Evolutionary conservation across 768 basidiomycete species (phyloP).

Genomic region (Amanita exitialis): DNA sequence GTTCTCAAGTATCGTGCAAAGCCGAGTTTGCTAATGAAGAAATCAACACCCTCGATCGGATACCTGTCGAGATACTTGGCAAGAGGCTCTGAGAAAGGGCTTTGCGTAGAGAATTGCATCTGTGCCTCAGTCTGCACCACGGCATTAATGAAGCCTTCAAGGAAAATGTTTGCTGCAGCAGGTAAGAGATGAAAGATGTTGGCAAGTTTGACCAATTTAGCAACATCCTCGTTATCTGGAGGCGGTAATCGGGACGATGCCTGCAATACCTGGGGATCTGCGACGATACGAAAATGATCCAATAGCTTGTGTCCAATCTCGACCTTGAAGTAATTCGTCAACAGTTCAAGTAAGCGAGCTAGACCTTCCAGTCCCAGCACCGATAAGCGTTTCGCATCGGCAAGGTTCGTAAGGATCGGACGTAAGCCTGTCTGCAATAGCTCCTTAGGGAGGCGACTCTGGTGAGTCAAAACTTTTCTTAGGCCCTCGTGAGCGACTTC

Average conservation of each 20-base stretch:
- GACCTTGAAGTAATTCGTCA: slow-evolving; percentile 99
- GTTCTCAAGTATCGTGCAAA: slow-evolving; percentile 77
- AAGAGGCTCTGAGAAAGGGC: slow-evolving; percentile 89
- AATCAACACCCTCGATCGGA: slow-evolving; percentile 74
- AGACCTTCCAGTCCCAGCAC: slow-evolving; percentile 90
- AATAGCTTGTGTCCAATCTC: slow-evolving; percentile 97
- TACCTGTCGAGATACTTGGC: slow-evolving; percentile 90
- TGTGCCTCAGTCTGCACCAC: slow-evolving; percentile 89
- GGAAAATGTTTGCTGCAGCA: slow-evolving; percentile 84
- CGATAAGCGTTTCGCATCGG: slow-evolving; percentile 89
- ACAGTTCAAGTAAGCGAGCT: slow-evolving; percentile 83
- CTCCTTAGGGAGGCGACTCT: slow-evolving; percentile 89
- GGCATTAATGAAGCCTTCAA: slow-evolving; percentile 76
- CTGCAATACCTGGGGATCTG: slow-evolving; percentile 78
- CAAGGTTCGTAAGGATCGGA: slow-evolving; percentile 95
- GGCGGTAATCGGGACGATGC: slow-evolving; percentile 73
- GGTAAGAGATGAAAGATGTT: slow-evolving; percentile 97
- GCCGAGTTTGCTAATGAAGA: slow-evolving; percentile 72
- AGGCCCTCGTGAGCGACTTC: slow-evolving; percentile 93
- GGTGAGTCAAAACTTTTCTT: slow-evolving; percentile 78
- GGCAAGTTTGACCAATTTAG: slow-evolving; percentile 87
- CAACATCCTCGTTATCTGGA: slow-evolving; percentile 83
- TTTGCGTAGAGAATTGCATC: slow-evolving; percentile 82
- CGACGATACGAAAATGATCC: slow-evolving; percentile 90
- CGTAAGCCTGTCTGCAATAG: slow-evolving; percentile 90